Base-by-base conservation (phyloP, 345 rosid species). In the Theobroma cacao region DNA sequence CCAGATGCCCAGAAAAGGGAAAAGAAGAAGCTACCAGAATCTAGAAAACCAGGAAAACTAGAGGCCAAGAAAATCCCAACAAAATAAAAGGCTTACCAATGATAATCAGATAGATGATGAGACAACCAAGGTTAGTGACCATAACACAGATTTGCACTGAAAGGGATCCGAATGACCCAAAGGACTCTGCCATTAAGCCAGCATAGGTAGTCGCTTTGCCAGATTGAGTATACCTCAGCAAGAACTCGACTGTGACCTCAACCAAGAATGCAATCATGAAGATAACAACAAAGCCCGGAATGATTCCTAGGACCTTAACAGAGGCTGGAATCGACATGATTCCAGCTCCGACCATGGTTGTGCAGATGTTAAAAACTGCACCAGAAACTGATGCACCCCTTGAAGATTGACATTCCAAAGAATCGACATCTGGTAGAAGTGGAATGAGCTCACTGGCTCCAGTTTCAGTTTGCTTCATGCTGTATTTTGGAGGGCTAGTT, bases 61-160 rank as follows among this genome's bases (percentile, higher is more conserved):
- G 12, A 26, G 53, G 60, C 2, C 60, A 56, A 56, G 13, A 56
- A 31, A 59, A 28, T 13, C 66, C 66, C 40, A 31, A 13, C 36
- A 28, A 60, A 28, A 60, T 13, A 22, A 22, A 74, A 56, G 13
- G 20, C 79, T 41, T 48, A 85, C 85, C 87, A 38, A 82, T 82
- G 4, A 82, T 85, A 17, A 85, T 82, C 81, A 82, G 38, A 24
- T 82, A 85, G 28, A 85, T 76, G 61, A 80, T 78, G 28, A 85
- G 80, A 18, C 78, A 75, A 7, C 85, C 85, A 40, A 82, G 58
- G 43, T 78, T 82, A 15, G 81, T 78, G 40, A 78, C 10, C 17
- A 82, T 41, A 47, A 82, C 82, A 72, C 76, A 75, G 48, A 77
- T 18, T 78, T 85, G 84, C 18, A 85, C 68, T 0, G 75, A 67